Conservation (phyloP, 1,139 yeast genomes). For the Suhomyces bolitotheri region DNA sequence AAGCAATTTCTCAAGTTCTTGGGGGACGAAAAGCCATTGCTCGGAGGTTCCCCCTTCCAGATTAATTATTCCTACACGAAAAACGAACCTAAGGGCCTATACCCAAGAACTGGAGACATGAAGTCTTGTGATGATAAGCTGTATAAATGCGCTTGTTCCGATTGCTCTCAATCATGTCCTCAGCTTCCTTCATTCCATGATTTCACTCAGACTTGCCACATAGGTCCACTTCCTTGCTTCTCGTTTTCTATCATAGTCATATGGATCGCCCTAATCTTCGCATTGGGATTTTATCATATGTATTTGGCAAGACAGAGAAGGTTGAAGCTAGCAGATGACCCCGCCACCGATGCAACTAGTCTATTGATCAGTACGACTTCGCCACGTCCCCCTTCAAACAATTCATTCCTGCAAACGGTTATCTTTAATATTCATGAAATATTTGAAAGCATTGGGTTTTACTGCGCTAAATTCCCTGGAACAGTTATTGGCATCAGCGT, state of each 20-base stretch:
- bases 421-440: conserved; percentile 22
- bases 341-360: conserved; percentile 1
- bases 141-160: conserved; percentile 86
- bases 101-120: conserved; percentile 33
- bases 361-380: conserved; percentile 1
- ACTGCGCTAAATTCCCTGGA: conserved; percentile 61
- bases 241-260: conserved; percentile 59
- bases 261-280: conserved; percentile 42
- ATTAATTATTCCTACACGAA: conserved; percentile 66
- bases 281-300: conserved; percentile 42
- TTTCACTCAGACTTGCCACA: conserved; percentile 44
- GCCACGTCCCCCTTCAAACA: not conserved
- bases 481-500: conserved; percentile 51
- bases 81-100: conserved; percentile 22
- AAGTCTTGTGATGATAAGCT: conserved; percentile 63
- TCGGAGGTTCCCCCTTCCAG: conserved; percentile 96
- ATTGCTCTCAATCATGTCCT: conserved; percentile 84
- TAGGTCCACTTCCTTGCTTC: conserved; percentile 71
- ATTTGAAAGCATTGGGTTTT: conserved; percentile 50
- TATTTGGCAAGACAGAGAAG: conserved; percentile 23
- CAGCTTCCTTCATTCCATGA: conserved; percentile 47
- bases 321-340: not conserved
- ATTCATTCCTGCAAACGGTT: conserved; percentile 13
- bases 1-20: conserved; percentile 75
- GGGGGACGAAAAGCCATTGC: conserved; percentile 89